phyloP scores from a whole-genome alignment of 1,139 yeast species.

The Debaryomyces nepalensis region DNA sequence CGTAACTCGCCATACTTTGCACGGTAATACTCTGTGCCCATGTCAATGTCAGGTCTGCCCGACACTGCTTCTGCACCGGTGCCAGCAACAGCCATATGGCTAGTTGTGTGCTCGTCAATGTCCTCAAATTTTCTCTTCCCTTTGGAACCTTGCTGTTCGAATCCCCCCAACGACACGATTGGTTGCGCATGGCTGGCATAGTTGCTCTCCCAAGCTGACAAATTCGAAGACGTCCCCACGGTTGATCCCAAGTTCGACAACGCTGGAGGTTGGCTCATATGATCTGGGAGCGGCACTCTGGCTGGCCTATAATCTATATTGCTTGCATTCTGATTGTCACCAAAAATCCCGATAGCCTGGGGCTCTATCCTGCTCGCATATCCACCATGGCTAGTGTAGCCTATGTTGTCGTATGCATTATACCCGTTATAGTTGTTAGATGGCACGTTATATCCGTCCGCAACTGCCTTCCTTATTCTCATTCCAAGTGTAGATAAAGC shows the following conservation, averaged over 20 bases:
- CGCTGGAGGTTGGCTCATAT: constrained; percentile 44
- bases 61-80: not conserved
- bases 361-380: constrained; percentile 5
- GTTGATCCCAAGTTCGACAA: constrained; percentile 47
- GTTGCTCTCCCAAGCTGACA: constrained; percentile 53
- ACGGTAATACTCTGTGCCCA: constrained; percentile 24
- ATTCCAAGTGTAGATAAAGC: constrained; percentile 63
- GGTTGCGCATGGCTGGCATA: constrained; percentile 20
- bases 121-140: constrained; percentile 49
- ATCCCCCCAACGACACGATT: constrained; percentile 20
- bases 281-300: constrained; percentile 60
- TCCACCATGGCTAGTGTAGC: constrained; percentile 2
- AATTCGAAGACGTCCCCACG: constrained; percentile 45
- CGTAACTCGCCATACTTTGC: constrained; percentile 47
- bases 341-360: constrained; percentile 11
- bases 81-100: constrained; percentile 14
- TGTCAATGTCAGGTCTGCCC: constrained; percentile 1
- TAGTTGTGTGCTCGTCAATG: constrained; percentile 23
- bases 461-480: constrained; percentile 70
- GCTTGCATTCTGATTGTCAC: constrained; percentile 16
- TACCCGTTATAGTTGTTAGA: constrained; percentile 13
- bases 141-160: not conserved
- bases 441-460: constrained; percentile 58
- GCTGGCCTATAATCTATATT: constrained; percentile 9
- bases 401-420: constrained; percentile 4